Conservation (phyloP, 768 basidiomycete species). For the Mycena rebaudengoi region DNA sequence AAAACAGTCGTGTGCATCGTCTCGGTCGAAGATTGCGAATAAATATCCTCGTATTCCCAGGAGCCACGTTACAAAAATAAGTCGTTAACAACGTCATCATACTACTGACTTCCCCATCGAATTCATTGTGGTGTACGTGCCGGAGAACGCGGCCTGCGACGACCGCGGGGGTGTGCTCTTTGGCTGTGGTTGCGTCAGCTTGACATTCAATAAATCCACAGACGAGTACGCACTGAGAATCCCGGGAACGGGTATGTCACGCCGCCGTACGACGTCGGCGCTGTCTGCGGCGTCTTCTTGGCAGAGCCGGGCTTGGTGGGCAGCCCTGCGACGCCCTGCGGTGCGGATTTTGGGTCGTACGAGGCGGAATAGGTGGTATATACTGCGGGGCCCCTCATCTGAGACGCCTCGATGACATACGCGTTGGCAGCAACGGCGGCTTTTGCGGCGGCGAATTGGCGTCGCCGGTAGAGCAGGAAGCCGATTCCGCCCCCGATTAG, state of each 20-base stretch:
- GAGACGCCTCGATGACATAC: conserved; percentile 6
- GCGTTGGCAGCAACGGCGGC: not conserved
- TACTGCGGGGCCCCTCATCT: conserved; percentile 2
- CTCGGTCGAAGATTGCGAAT: too few relatives aligned
- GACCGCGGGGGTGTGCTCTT: not conserved
- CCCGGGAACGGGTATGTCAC: conserved; percentile 2
- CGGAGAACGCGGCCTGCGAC: conserved; percentile 10
- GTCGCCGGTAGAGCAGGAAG: conserved; percentile 6
- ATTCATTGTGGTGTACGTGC: conserved; percentile 4
- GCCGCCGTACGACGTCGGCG: not conserved
- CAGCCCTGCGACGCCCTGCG: not conserved
- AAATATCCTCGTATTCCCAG: not conserved
- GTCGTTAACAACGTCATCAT: too few relatives aligned
- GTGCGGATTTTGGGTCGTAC: not conserved
- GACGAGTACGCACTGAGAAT: not conserved
- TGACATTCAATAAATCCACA: too few relatives aligned
- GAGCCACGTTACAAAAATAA: too few relatives aligned
- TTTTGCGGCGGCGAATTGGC: not conserved
- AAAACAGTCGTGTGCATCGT: too few relatives aligned
- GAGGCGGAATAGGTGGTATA: not conserved
- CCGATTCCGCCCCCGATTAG: not conserved
- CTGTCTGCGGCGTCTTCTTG: not conserved
- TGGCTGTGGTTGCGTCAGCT: not conserved
- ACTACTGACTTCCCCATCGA: not conserved
- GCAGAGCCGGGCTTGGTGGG: not conserved